Percentiles rank a stretch among this genome's conserved stretches.
phyloP scores from a whole-genome alignment of 306 rosid species.

The Vachellia collinsii region DNA sequence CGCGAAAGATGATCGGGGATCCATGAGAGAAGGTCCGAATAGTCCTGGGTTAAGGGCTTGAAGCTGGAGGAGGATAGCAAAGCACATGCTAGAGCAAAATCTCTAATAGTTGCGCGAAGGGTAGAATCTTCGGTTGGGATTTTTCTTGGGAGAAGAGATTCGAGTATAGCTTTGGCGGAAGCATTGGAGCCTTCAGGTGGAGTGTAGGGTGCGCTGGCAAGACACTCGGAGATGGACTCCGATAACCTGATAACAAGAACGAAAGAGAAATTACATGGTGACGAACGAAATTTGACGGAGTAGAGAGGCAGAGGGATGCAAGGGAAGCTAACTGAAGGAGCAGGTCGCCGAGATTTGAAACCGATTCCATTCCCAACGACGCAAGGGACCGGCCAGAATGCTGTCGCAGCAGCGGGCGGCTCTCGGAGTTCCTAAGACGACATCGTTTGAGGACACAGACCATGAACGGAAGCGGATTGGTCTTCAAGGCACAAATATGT shows the following conservation, averaged over 20 bases:
- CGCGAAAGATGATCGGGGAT: conserved; percentile 57
- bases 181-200: conserved; percentile 46
- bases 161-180: conserved; percentile 64
- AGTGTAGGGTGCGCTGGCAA: conserved; percentile 46
- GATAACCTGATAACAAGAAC: conserved; percentile 53
- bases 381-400: neutral
- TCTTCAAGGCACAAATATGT: no score
- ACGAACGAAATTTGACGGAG: neutral
- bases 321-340: conserved; percentile 50
- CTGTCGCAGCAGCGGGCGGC: neutral
- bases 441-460: neutral
- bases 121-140: conserved; percentile 23
- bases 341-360: conserved; percentile 48
- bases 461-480: neutral
- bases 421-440: conserved; percentile 1
- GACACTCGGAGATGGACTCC: conserved; percentile 46
- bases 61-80: conserved; percentile 58
- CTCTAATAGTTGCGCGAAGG: conserved; percentile 50
- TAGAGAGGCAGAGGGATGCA: neutral
- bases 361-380: conserved; percentile 48
- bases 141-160: conserved; percentile 58
- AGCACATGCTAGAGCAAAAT: conserved; percentile 74
- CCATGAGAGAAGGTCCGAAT: conserved; percentile 65
- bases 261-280: neutral
- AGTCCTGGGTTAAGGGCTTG: conserved; percentile 46